phyloP scores from a whole-genome alignment of 768 basidiomycete species.

The Mycena sanguinolenta region DNA sequence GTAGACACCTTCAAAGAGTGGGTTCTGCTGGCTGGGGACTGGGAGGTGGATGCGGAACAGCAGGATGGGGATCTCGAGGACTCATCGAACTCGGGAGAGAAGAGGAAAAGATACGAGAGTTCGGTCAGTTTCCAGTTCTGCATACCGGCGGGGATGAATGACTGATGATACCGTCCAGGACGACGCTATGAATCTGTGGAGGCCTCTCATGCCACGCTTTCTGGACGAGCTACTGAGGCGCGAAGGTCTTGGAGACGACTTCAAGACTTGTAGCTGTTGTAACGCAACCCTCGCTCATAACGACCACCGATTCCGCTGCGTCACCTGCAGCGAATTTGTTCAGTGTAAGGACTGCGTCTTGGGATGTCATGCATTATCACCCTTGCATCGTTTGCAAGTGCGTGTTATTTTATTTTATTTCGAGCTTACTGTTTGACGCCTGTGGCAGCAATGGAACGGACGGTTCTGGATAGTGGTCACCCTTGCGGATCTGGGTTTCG shows the following conservation, averaged over 20 bases:
- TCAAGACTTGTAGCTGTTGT: no score
- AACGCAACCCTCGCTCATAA: no score
- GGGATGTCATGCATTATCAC: not conserved
- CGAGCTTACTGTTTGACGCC: no score
- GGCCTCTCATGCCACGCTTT: not conserved
- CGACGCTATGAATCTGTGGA: conserved; percentile 13
- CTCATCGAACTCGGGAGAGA: not conserved
- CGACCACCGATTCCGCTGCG: not conserved
- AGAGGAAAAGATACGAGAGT: conserved; percentile 7
- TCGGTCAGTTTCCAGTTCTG: not conserved
- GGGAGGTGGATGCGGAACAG: not conserved
- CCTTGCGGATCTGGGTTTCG: not conserved
- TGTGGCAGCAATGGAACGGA: conserved; percentile 17
- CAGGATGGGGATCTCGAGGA: not conserved
- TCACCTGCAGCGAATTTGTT: not conserved
- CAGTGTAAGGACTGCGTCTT: conserved; percentile 1
- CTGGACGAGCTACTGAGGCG: conserved; percentile 11
- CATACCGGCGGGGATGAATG: not conserved
- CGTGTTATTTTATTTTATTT: no score
- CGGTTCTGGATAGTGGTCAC: not conserved
- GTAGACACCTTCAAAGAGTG: not conserved
- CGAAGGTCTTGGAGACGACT: no score
- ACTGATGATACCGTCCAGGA: not conserved
- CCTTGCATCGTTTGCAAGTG: no score
- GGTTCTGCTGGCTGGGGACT: not conserved